phyloP scores from a whole-genome alignment of 2,329 filamentous ascomycete species.

The Myriosclerotinia curreyana region DNA sequence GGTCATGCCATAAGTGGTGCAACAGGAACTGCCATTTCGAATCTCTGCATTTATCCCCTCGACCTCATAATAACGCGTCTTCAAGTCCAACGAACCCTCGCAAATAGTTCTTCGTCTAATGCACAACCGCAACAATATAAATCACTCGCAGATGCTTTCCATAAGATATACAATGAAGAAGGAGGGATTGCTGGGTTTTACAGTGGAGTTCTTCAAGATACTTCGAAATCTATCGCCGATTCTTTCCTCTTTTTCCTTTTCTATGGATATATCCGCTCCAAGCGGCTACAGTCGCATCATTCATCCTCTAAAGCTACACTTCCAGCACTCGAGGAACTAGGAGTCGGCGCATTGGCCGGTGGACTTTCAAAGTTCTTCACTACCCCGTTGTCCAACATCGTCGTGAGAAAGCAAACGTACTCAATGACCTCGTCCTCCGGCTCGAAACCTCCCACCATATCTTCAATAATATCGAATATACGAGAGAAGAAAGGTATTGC shows the following conservation, averaged over 20 bases:
- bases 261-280: conserved; percentile 55
- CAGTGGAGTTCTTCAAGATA: conserved; percentile 60
- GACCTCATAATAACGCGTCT: conserved; percentile 78
- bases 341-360: conserved; percentile 70
- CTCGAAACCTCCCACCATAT: conserved; percentile 38
- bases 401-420: conserved; percentile 76
- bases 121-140: conserved; percentile 52
- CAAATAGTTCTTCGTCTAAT: conserved; percentile 41
- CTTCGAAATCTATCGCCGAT: conserved; percentile 66
- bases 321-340: conserved; percentile 67
- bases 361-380: conserved; percentile 73
- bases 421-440: conserved; percentile 47
- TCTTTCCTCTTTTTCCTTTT: conserved; percentile 85
- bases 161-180: conserved; percentile 66
- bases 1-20: conserved; percentile 81
- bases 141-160: conserved; percentile 65
- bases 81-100: conserved; percentile 68
- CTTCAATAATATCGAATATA: conserved; percentile 63
- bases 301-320: conserved; percentile 45
- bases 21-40: conserved; percentile 73
- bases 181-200: conserved; percentile 70
- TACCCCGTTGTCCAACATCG: conserved; percentile 77
- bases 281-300: conserved; percentile 42
- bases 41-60: conserved; percentile 75
- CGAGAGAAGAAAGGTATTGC: conserved; percentile 64